Evolutionary conservation across 768 basidiomycete genomes (phyloP).

Genomic region (Panaeolus papilionaceus): DNA sequence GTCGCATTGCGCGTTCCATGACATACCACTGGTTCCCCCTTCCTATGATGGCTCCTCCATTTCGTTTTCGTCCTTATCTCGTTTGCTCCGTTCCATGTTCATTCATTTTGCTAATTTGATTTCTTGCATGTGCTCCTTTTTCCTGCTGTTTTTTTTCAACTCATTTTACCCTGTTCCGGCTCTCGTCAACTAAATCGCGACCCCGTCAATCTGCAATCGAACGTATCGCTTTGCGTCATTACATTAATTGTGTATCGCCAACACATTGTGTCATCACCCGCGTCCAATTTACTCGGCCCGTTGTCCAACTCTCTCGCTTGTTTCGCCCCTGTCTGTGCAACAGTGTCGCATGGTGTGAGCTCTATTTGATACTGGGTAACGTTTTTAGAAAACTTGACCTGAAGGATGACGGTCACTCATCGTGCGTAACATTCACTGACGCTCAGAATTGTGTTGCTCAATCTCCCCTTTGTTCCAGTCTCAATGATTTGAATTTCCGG

Average conservation of each 20-base stretch:
- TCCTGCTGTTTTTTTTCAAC: neutral
- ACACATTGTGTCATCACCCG: neutral
- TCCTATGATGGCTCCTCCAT: neutral
- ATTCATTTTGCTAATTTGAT: neutral
- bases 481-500: conserved; percentile 39
- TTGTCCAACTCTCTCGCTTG: conserved; percentile 5
- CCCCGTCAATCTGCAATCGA: neutral
- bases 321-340: neutral
- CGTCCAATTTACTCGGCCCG: conserved; percentile 6
- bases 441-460: neutral
- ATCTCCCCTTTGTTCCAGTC: conserved; percentile 20
- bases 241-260: neutral
- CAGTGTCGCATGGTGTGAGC: conserved; percentile 51
- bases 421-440: conserved; percentile 29
- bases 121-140: conserved; percentile 2
- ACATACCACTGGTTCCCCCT: neutral
- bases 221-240: neutral
- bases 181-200: neutral
- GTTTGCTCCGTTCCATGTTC: neutral
- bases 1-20: neutral
- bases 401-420: conserved; percentile 35
- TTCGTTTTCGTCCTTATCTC: neutral
- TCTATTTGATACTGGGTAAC: conserved; percentile 47
- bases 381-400: conserved; percentile 46
- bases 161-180: neutral